Evolutionary conservation across 1,284 basidiomycete species (phyloP).

Genomic region (Mycena sp.): DNA sequence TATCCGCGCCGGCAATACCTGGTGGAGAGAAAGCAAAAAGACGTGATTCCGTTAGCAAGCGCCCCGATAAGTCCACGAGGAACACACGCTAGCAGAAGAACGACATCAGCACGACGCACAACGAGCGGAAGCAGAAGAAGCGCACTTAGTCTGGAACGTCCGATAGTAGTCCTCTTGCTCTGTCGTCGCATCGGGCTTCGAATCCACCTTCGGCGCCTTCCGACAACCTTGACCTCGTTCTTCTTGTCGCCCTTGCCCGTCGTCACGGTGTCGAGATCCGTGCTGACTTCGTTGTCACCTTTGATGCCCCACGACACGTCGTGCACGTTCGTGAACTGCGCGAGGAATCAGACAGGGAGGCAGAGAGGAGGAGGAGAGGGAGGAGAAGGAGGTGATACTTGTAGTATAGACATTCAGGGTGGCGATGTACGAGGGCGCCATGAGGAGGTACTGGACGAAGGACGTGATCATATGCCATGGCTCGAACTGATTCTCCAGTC

Average conservation of each 20-base stretch:
- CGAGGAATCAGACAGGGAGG: conserved; percentile 4
- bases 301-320: conserved; percentile 93
- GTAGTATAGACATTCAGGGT: conserved; percentile 91
- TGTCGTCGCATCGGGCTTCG: conserved; percentile 71
- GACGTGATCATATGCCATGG: conserved; percentile 95
- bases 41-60: neutral
- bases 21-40: conserved; percentile 35
- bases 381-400: conserved; percentile 46
- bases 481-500: conserved; percentile 66
- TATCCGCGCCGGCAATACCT: conserved; percentile 82
- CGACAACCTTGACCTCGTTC: conserved; percentile 82
- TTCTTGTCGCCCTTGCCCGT: conserved; percentile 57
- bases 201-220: conserved; percentile 78
- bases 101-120: too few relatives aligned
- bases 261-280: conserved; percentile 85
- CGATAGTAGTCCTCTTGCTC: conserved; percentile 91
- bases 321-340: conserved; percentile 88
- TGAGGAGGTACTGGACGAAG: conserved; percentile 92
- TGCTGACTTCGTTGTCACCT: conserved; percentile 86
- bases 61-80: conserved; percentile 12
- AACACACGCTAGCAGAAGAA: conserved; percentile 19
- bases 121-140: too few relatives aligned
- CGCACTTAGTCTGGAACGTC: conserved; percentile 83
- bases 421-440: conserved; percentile 93
- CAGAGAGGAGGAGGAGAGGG: neutral